Percentiles rank a stretch among this genome's conserved stretches.
Evolutionary conservation across 345 rosid genomes (phyloP).

Genomic region (Hibiscus syriacus): DNA sequence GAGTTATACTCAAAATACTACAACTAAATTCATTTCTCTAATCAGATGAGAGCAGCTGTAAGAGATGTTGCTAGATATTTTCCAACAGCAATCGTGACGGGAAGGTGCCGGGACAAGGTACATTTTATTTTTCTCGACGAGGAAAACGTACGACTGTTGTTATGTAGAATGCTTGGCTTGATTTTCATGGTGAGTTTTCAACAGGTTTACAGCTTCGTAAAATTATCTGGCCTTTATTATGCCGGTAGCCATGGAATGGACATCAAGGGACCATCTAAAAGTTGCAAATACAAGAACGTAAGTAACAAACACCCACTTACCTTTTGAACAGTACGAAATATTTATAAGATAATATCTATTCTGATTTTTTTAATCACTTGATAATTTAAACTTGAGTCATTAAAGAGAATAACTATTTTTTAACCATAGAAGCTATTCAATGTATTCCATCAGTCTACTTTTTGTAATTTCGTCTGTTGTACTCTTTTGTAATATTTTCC

Average conservation of each 20-base stretch:
- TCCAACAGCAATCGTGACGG: conserved; percentile 94
- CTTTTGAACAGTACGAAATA: too few relatives aligned
- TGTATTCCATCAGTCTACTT: not conserved
- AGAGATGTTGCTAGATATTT: conserved; percentile 59
- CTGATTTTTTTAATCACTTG: too few relatives aligned
- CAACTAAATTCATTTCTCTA: not conserved
- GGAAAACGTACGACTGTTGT: not conserved
- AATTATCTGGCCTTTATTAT: conserved; percentile 67
- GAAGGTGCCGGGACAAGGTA: conserved; percentile 95
- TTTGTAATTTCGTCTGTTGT: not conserved
- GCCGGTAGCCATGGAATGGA: conserved; percentile 99
- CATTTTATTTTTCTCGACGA: not conserved
- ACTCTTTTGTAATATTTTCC: not conserved
- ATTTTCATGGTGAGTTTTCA: not conserved
- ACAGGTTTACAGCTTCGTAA: conserved; percentile 80
- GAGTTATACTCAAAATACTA: not conserved
- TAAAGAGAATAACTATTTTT: too few relatives aligned
- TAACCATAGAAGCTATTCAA: too few relatives aligned
- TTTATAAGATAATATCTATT: too few relatives aligned
- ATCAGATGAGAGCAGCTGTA: conserved; percentile 77
- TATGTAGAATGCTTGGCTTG: not conserved
- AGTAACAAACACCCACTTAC: too few relatives aligned
- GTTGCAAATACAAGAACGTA: conserved; percentile 37
- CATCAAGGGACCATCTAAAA: conserved; percentile 72
- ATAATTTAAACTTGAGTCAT: too few relatives aligned